Conservation (phyloP, 2,329 filamentous ascomycete species). For the Dactylellina parvicollis region DNA sequence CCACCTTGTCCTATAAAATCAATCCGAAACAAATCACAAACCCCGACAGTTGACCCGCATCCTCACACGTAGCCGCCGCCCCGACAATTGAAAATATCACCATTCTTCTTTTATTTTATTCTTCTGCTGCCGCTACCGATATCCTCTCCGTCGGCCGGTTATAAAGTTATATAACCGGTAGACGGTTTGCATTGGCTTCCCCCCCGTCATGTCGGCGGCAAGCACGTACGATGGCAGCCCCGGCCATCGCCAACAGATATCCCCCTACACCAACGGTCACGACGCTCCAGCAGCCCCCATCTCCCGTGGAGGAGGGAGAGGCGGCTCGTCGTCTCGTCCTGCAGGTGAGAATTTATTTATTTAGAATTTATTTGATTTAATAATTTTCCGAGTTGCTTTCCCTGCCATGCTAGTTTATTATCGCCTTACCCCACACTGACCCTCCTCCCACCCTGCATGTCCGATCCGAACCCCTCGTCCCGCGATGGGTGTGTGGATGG, state of each 20-base stretch:
- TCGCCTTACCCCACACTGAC: too few species aligned
- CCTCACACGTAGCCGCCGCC: too few species aligned
- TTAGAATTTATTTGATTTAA: background rate
- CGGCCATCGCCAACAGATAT: slow-evolving; percentile 25
- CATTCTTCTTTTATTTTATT: background rate
- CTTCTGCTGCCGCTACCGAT: background rate
- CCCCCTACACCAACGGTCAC: slow-evolving; percentile 35
- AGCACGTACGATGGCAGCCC: slow-evolving; percentile 48
- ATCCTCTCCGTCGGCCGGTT: too few species aligned
- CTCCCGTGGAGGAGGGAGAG: background rate
- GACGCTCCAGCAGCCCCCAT: background rate
- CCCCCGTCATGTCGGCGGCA: slow-evolving; percentile 39
- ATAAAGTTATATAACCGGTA: background rate
- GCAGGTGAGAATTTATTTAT: slow-evolving; percentile 28
- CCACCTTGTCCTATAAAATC: background rate
- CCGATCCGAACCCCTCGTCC: too few species aligned
- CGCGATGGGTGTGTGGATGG: background rate
- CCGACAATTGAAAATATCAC: background rate
- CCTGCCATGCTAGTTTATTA: too few species aligned
- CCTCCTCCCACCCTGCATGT: too few species aligned
- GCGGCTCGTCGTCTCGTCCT: slow-evolving; percentile 16
- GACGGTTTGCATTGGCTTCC: background rate
- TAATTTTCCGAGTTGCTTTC: background rate
- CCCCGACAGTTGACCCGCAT: too few species aligned
- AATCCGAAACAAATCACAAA: too few species aligned